Evolutionary conservation across 306 rosid genomes (phyloP), one percentile per base, ranked within the genome.

Genomic region (Vigna radiata): DNA sequence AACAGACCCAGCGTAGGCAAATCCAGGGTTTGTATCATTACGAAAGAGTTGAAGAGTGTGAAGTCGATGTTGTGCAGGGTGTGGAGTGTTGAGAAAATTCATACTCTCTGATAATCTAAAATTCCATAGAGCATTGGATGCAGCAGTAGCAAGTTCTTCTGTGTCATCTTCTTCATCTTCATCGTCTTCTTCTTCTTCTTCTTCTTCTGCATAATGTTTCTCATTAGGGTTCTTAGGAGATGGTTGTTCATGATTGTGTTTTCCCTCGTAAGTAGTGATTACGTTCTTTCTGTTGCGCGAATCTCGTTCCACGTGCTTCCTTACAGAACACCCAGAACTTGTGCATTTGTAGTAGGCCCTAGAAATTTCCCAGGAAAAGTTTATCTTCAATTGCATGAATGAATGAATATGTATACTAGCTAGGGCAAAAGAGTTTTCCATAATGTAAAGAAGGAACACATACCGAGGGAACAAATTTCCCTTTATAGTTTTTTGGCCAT

Each of bases 331-430:
- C 17, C 88, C 91, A 18, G 82, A 84, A 81, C 85, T 75, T 2
- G 86, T 85, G 83, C 97, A 92, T 77, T 81, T 92, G 83, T 89
- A 91, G 82, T 91, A 91, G 84, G 89, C 83, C 94, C 97, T 89
- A 7, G 37, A 54, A 54, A 62, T 21, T 8, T 49, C 2, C 76
- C 62, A 73, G 4, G 17, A 17, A 25, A 55, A 71, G 47, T 11
- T 41, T 41, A 41, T 37, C 4, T 47, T 17, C 10, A 61, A 31
- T n/a, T n/a, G n/a, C n/a, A n/a, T 53, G 13, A 7, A 33, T 5
- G 7, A 33, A 33, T 31, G 6, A 31, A 31, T 31, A 31, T 31
- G 36, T 0, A 33, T n/a, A n/a, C n/a, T n/a, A n/a, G n/a, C 37
- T 33, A 33, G 1, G 37, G 37, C 7, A 33, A 33, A 33, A 33